Evolutionary conservation across 768 basidiomycete genomes (phyloP).

Genomic region (Mycena latifolia): DNA sequence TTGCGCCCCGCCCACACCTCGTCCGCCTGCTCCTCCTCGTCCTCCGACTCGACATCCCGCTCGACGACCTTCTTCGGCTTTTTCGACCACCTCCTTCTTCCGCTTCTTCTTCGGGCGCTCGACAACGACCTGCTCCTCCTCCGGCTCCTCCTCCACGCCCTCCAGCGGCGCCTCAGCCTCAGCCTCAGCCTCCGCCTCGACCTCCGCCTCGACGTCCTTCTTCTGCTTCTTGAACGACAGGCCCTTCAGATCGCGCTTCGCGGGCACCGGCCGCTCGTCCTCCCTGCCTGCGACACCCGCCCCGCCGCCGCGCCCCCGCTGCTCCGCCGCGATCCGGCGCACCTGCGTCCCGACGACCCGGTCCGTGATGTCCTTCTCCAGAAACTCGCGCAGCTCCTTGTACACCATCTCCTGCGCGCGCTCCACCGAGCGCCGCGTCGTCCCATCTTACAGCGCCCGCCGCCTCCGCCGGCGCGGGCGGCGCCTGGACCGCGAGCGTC

Average conservation of each 20-base stretch:
- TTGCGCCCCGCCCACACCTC: conserved; percentile 54
- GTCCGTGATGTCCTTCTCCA: conserved; percentile 77
- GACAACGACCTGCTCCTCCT: conserved; percentile 49
- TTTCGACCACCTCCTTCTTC: conserved; percentile 59
- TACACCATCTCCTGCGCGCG: conserved; percentile 68
- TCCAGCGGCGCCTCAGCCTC: conserved; percentile 36
- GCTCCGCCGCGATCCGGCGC: conserved; percentile 62
- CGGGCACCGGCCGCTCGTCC: conserved; percentile 42
- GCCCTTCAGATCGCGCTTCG: conserved; percentile 58
- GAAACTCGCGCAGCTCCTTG: conserved; percentile 63
- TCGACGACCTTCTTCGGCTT: conserved; percentile 51
- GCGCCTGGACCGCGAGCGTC: conserved; percentile 62
- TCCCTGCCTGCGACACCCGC: conserved; percentile 32
- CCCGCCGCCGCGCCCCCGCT: conserved; percentile 46
- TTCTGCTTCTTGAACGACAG: conserved; percentile 64
- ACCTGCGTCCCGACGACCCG: conserved; percentile 69
- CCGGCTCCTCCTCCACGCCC: conserved; percentile 49
- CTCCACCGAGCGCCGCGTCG: conserved; percentile 63
- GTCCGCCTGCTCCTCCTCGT: conserved; percentile 57
- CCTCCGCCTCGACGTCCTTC: conserved; percentile 53
- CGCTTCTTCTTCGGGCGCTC: conserved; percentile 70
- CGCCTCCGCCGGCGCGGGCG: conserved; percentile 51
- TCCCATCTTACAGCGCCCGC: conserved; percentile 62
- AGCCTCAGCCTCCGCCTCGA: conserved; percentile 43
- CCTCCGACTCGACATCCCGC: conserved; percentile 71